Percentiles rank a stretch among this genome's conserved stretches.
Conservation (phyloP, 2,329 filamentous ascomycete species). For the Monilinia aucupariae region DNA sequence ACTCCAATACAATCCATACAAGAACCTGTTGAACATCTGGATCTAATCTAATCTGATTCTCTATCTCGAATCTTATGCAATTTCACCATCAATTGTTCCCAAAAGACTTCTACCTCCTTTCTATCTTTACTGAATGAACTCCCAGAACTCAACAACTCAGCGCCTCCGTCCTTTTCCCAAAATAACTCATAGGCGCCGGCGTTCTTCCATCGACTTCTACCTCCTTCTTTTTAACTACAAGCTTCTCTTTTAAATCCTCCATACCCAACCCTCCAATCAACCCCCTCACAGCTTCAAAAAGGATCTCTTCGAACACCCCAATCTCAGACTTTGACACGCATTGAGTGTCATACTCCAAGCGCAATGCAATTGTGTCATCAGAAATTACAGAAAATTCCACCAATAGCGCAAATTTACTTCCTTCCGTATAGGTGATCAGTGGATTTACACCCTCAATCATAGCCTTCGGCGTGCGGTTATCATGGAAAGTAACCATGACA, state of each 20-base stretch:
- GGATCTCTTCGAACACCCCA: background rate
- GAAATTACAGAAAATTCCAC: background rate
- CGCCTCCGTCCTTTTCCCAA: background rate
- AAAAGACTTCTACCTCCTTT: background rate
- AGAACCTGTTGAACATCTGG: background rate
- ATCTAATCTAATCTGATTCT: background rate
- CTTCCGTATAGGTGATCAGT: slow-evolving; percentile 4
- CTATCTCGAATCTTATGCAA: background rate
- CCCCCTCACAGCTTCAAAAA: background rate
- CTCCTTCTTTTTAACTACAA: background rate
- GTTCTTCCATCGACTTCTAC: background rate
- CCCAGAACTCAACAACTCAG: background rate
- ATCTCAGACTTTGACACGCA: slow-evolving; percentile 1
- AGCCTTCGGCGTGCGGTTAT: slow-evolving; percentile 1
- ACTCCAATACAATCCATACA: background rate
- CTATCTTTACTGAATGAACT: background rate
- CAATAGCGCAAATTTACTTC: slow-evolving; percentile 8
- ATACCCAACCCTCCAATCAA: background rate
- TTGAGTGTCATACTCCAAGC: slow-evolving; percentile 5
- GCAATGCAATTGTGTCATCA: background rate
- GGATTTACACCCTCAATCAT: background rate
- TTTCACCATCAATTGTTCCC: background rate
- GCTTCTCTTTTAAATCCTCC: background rate
- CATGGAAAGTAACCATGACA: slow-evolving; percentile 29
- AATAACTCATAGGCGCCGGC: background rate